These are phyloP conservation scores for Phytophthora syringae DNA, from an alignment of 352 stramenopile species.

Conservation along the genomic window DNA sequence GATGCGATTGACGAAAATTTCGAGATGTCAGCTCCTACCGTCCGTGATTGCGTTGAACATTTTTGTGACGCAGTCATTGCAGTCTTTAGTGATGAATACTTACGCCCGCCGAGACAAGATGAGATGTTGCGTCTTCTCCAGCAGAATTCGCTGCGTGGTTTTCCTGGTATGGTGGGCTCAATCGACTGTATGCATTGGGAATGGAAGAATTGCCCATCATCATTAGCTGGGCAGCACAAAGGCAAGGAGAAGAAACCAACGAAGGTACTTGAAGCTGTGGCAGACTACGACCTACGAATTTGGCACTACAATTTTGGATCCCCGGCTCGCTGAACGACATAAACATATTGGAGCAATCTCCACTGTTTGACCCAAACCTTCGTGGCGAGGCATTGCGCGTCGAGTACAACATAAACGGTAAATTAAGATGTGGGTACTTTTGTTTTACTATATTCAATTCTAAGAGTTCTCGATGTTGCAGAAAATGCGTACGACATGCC, in stretches of 20 bases:
- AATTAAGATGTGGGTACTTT: background rate
- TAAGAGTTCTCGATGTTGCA: too few species aligned
- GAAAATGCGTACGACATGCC: slow-evolving; percentile 3
- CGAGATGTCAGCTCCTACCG: background rate
- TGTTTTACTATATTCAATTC: too few species aligned
- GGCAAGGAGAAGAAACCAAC: slow-evolving; percentile 21
- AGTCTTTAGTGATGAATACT: background rate
- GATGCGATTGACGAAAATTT: background rate
- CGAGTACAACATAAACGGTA: background rate
- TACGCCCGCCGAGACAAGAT: background rate
- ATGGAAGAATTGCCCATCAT: slow-evolving; percentile 1
- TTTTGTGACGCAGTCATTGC: background rate
- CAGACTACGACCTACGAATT: slow-evolving; percentile 16
- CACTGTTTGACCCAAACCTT: slow-evolving; percentile 9
- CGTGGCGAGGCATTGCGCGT: background rate
- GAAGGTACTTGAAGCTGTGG: slow-evolving; percentile 19
- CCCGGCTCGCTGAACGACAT: slow-evolving; percentile 22
- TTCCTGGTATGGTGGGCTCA: slow-evolving; percentile 6
- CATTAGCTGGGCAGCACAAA: slow-evolving; percentile 6
- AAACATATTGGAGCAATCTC: slow-evolving; percentile 25
- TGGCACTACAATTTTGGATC: slow-evolving; percentile 31
- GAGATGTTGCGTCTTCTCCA: background rate
- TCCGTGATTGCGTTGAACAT: background rate
- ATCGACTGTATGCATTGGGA: slow-evolving; percentile 8
- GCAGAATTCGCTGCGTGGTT: background rate